These are phyloP conservation scores for Aurantiochytrium sp. DNA, from an alignment of 108 stramenopile genomes.

Conservation along the genomic window DNA sequence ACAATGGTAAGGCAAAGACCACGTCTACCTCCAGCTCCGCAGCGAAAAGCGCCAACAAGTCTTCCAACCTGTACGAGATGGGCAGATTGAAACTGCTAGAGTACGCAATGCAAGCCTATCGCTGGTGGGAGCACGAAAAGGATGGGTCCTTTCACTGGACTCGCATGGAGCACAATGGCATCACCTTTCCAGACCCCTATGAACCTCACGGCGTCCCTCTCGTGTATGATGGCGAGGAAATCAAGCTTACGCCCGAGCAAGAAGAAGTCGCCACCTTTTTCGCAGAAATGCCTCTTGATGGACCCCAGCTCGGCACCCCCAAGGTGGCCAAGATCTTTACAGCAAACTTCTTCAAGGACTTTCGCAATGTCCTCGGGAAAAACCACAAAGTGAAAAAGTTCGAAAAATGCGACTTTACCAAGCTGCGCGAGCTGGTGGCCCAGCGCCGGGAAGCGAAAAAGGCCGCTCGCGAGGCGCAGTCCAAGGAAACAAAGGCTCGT, in stretches of 20 bases:
- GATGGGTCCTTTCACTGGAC: constrained; percentile 76
- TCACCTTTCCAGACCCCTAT: constrained; percentile 84
- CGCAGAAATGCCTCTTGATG: constrained; percentile 83
- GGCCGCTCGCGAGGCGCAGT: constrained; percentile 53
- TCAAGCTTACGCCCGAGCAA: constrained; percentile 74
- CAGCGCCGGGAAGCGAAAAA: constrained; percentile 67
- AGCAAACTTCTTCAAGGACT: constrained; percentile 93
- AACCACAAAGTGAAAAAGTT: constrained; percentile 75
- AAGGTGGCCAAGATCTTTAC: constrained; percentile 83
- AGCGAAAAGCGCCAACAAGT: neutral
- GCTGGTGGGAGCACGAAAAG: constrained; percentile 68
- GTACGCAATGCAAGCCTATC: constrained; percentile 40
- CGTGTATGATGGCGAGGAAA: constrained; percentile 77
- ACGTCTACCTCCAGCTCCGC: neutral
- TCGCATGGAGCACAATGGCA: constrained; percentile 90
- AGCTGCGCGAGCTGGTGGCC: constrained; percentile 64
- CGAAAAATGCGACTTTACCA: constrained; percentile 85
- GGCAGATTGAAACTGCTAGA: constrained; percentile 20
- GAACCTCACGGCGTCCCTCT: constrained; percentile 84
- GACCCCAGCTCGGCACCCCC: constrained; percentile 85
- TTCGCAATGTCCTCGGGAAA: constrained; percentile 61
- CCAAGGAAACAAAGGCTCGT: constrained; percentile 79
- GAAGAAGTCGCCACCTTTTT: constrained; percentile 97
- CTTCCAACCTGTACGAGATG: constrained; percentile 13
- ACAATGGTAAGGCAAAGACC: neutral